phyloP scores from a whole-genome alignment of 805 yeast species.

The Ogataea parapolymorpha region DNA sequence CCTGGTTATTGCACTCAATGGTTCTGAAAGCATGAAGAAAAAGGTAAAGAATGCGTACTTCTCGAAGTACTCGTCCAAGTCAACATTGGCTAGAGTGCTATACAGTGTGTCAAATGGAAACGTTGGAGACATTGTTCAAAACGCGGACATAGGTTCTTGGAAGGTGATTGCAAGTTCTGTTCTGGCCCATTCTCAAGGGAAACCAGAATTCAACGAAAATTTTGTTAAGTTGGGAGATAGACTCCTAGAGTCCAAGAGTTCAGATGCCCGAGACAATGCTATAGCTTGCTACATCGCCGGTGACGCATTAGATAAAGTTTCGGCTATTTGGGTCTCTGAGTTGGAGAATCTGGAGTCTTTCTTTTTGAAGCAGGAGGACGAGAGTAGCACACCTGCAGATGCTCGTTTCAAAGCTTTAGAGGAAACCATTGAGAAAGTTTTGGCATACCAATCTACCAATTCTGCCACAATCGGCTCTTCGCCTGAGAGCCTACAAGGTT shows the following conservation, averaged over 20 bases:
- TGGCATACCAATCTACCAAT: constrained; percentile 61
- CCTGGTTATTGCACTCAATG: constrained; percentile 71
- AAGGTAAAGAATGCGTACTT: constrained; percentile 74
- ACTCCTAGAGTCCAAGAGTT: constrained; percentile 42
- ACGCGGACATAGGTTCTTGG: constrained; percentile 81
- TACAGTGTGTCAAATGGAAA: constrained; percentile 55
- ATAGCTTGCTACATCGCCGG: constrained; percentile 77
- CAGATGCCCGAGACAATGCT: constrained; percentile 64
- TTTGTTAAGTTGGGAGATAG: constrained; percentile 77
- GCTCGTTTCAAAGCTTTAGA: constrained; percentile 82
- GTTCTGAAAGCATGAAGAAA: constrained; percentile 56
- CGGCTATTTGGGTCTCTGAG: constrained; percentile 83
- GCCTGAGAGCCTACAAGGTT: constrained; percentile 44
- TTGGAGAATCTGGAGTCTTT: constrained; percentile 39
- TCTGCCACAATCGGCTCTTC: constrained; percentile 35
- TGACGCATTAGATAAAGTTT: constrained; percentile 71
- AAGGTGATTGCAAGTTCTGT: constrained; percentile 72
- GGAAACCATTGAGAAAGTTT: constrained; percentile 78
- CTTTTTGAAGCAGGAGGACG: constrained; percentile 45
- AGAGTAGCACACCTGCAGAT: constrained; percentile 61
- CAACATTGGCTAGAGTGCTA: constrained; percentile 69
- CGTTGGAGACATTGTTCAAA: constrained; percentile 66
- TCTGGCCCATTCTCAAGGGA: constrained; percentile 49
- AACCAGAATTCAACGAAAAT: constrained; percentile 48
- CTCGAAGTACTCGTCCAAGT: constrained; percentile 45